Evolutionary conservation across 805 yeast genomes (phyloP), one percentile per base, ranked within the genome.

Genomic region (Cyberlindnera sargentensis): DNA sequence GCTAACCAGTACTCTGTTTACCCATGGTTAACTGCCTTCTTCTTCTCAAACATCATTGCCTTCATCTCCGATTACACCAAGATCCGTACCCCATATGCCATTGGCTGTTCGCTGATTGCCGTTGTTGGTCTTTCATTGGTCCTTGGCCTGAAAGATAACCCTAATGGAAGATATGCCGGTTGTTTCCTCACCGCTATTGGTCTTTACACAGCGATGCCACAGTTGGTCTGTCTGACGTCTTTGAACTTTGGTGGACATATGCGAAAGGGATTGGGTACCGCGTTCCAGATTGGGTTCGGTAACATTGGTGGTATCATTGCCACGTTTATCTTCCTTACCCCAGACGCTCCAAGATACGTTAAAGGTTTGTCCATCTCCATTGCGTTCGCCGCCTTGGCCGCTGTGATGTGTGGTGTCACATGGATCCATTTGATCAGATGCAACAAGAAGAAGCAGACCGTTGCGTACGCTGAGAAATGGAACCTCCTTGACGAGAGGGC

Each of bases 1-100:
- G 91, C 95, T 8, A 88, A 88, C 62, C 75, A 82, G 43, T 82
- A 81, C 64, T 83, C 95, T 0, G 85, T 88, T 39, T 89, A 87
- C 51, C 95, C 95, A 23, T 88, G 95, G 90, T 69, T 85, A 35
- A 66, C 73, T 28, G 85, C 95, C 0, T 83, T 87, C 56, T 88
- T 82, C 5, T 66, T 75, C 31, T 75, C 82, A 36, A 79, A 82
- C 64, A 53, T 76, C 4, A 49, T 73, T n/a, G 91, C 95, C 0
- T 65, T 70, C 46, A 48, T 71, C 44, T 82, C 93, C 1, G 95
- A 87, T 59, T 62, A 56, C 38, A 42, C 65, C 24, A 67, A 73
- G 47, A 56, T 58, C 38, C 70, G 88, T 64, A 58, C 73, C 24
- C 68, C 68, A 10, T 66, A 64, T 43, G 65, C 66, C 25, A 53